A percentile compares a stretch with the other conserved stretches of the same genome.
Conservation (phyloP, 2,329 filamentous ascomycete species). For the Camptophora hylomeconis region DNA sequence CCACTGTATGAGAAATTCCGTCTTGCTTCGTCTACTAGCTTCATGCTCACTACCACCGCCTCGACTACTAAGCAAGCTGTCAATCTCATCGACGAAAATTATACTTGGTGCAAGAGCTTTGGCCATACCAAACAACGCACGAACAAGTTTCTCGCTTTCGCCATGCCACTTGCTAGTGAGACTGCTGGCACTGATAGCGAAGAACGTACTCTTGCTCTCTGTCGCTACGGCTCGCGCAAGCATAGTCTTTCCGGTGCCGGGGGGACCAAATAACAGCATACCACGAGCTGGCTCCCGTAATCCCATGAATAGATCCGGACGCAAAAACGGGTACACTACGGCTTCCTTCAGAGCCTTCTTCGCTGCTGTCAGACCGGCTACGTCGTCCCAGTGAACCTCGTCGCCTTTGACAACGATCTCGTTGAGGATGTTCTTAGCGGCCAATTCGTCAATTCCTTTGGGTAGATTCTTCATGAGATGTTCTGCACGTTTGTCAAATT, state of each 20-base stretch:
- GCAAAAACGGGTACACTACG: conserved; percentile 91
- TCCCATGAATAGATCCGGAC: conserved; percentile 91
- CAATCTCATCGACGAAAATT: conserved; percentile 97
- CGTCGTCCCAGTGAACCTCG: conserved; percentile 86
- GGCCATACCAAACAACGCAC: conserved; percentile 80
- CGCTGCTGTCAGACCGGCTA: conserved; percentile 78
- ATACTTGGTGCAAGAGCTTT: conserved; percentile 84
- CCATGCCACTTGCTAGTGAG: conserved; percentile 92
- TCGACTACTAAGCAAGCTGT: conserved; percentile 76
- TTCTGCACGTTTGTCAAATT: conserved; percentile 43
- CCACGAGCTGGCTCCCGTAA: conserved; percentile 85
- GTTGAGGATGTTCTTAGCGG: conserved; percentile 85
- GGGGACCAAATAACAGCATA: conserved; percentile 92
- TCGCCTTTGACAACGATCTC: conserved; percentile 90
- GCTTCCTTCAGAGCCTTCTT: conserved; percentile 89
- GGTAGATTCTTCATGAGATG: conserved; percentile 65
- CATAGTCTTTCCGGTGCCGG: conserved; percentile 99
- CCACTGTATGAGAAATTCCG: conserved; percentile 96
- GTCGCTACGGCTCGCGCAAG: conserved; percentile 87
- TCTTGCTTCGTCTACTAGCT: conserved; percentile 86
- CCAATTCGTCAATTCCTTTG: conserved; percentile 64
- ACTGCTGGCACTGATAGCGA: conserved; percentile 89
- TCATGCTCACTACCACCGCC: conserved; percentile 73
- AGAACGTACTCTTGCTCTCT: conserved; percentile 88
- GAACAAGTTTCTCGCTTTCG: conserved; percentile 90